A percentile compares a stretch with the other conserved stretches of the same genome.
Evolutionary conservation across 208 protist genomes (phyloP).

Genomic region (Kentomonas sorsogonicus): DNA sequence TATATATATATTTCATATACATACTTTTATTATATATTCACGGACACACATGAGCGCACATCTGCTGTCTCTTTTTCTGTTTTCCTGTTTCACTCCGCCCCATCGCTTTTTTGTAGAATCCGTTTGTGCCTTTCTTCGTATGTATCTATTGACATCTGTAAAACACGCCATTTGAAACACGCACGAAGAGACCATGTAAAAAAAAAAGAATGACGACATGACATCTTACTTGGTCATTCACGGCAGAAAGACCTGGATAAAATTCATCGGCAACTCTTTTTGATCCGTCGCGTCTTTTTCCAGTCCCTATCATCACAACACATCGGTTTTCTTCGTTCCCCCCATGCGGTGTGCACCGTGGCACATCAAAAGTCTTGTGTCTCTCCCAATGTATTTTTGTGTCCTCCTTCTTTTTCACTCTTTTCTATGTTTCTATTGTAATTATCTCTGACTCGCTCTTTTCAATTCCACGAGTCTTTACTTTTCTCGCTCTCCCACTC

Average conservation of each 20-base stretch:
- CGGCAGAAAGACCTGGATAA: too few species aligned
- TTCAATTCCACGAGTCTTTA: background rate
- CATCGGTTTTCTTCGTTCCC: constrained; percentile 2
- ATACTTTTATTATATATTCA: too few species aligned
- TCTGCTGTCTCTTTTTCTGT: constrained; percentile 5
- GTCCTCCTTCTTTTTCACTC: constrained; percentile 11
- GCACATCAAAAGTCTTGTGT: background rate
- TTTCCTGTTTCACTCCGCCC: constrained; percentile 1
- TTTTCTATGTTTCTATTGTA: constrained; percentile 17
- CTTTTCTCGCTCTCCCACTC: background rate
- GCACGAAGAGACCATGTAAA: too few species aligned
- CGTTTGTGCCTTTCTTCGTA: background rate
- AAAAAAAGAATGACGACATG: too few species aligned
- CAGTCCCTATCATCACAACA: too few species aligned
- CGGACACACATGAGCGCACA: too few species aligned
- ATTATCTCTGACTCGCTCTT: background rate
- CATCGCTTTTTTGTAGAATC: background rate
- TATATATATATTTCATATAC: too few species aligned
- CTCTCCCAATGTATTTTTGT: background rate
- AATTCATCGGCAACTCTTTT: too few species aligned
- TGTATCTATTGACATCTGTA: background rate
- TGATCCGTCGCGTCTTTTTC: too few species aligned
- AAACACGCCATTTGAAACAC: too few species aligned
- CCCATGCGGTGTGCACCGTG: background rate
- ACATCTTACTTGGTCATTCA: too few species aligned